Conservation (phyloP, 495 filamentous ascomycete genomes). For the Neurospora tetraspora region DNA sequence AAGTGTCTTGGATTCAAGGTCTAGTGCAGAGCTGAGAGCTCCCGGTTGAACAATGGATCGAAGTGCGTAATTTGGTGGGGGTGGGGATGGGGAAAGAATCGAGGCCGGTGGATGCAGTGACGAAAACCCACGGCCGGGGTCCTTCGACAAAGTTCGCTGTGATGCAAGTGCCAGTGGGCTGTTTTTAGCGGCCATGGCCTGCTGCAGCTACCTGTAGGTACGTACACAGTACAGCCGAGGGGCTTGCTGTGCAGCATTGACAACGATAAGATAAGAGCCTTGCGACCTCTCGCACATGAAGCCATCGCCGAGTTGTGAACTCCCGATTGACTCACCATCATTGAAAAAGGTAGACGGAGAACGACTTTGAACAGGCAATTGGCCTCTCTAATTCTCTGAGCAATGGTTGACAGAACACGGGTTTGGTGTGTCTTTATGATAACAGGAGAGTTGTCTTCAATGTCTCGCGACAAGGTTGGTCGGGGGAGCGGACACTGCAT, state of each 20-base stretch:
- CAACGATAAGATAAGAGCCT: not conserved
- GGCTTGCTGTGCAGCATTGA: not conserved
- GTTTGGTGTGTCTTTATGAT: not conserved
- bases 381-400: not conserved
- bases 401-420: not conserved
- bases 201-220: not conserved
- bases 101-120: not conserved
- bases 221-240: no score
- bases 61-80: not conserved
- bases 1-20: not conserved
- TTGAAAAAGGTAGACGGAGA: not conserved
- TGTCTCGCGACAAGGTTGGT: not conserved
- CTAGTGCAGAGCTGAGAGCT: not conserved
- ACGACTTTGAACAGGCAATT: not conserved
- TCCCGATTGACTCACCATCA: not conserved
- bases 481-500: not conserved
- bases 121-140: not conserved
- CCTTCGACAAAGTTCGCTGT: not conserved
- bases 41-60: not conserved
- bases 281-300: not conserved
- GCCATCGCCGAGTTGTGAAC: not conserved
- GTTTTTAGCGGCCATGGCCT: not conserved
- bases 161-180: not conserved
- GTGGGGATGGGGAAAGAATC: not conserved
- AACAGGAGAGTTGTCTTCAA: not conserved